Evolutionary conservation across 495 filamentous ascomycete species (phyloP).

Genomic region (Penicillium ochrochloron): DNA sequence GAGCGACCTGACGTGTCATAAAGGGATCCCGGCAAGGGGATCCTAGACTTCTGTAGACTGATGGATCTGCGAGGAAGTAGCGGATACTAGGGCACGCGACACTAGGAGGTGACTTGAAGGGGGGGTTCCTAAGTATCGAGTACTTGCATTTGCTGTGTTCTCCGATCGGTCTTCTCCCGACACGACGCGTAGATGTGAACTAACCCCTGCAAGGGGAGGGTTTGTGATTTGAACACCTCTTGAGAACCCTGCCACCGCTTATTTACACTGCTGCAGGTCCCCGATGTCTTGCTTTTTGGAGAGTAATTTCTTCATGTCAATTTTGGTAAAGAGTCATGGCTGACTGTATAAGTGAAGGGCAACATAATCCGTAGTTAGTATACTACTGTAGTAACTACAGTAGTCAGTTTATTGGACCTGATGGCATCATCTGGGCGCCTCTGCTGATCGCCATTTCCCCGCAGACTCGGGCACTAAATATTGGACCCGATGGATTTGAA

Average conservation of each 20-base stretch:
- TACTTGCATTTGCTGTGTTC: neutral
- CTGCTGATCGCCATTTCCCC: slow-evolving; percentile 33
- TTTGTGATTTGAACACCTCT: slow-evolving; percentile 27
- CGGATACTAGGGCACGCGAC: neutral
- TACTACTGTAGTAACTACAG: no score
- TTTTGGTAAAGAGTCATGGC: neutral
- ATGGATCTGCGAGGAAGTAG: slow-evolving; percentile 4
- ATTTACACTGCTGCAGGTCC: slow-evolving; percentile 26
- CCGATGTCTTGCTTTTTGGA: neutral
- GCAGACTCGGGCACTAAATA: slow-evolving; percentile 21
- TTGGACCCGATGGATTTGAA: slow-evolving; percentile 4
- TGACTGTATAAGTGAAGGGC: neutral
- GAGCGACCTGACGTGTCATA: slow-evolving; percentile 9
- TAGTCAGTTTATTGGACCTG: neutral
- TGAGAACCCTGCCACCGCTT: slow-evolving; percentile 12
- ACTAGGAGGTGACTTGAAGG: neutral
- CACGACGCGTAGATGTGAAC: slow-evolving; percentile 15
- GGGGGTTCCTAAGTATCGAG: neutral
- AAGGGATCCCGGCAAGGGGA: slow-evolving; percentile 19
- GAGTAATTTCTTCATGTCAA: neutral
- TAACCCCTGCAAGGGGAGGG: slow-evolving; percentile 31
- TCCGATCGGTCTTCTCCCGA: slow-evolving; percentile 18
- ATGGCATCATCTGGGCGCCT: slow-evolving; percentile 7
- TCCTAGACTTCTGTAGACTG: neutral
- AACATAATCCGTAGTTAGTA: no score